These are phyloP conservation scores for Pezicula radicicola DNA, from an alignment of 2,329 filamentous ascomycete species.

Conservation along the genomic window DNA sequence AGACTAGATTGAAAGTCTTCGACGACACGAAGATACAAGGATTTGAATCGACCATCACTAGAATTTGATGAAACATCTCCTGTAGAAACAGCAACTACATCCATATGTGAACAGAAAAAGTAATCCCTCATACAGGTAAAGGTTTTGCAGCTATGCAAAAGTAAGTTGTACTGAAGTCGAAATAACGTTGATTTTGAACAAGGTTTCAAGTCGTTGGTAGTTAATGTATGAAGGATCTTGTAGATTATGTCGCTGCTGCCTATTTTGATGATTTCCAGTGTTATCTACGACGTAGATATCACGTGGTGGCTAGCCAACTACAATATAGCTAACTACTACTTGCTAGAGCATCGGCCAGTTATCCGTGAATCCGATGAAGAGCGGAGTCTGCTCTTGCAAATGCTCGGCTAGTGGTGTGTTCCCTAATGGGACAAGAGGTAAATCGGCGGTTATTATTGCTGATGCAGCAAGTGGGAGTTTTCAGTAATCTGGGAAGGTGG, in stretches of 20 bases:
- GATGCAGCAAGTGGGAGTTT: too few relatives aligned
- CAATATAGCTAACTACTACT: constrained; percentile 50
- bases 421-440: constrained; percentile 38
- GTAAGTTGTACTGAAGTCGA: not conserved
- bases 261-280: constrained; percentile 37
- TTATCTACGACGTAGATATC: constrained; percentile 57
- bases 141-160: not conserved
- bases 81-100: not conserved
- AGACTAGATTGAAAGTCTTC: not conserved
- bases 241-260: not conserved
- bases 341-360: constrained; percentile 50
- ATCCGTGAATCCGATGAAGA: constrained; percentile 55
- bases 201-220: not conserved
- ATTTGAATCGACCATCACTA: not conserved
- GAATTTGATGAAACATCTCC: not conserved
- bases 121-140: not conserved
- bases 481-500: too few relatives aligned
- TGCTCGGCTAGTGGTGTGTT: constrained; percentile 35
- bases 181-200: not conserved
- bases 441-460: too few relatives aligned
- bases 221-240: not conserved
- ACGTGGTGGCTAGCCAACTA: constrained; percentile 51
- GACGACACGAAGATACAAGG: not conserved
- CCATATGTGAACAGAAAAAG: not conserved
- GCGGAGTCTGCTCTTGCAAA: constrained; percentile 8